phyloP scores from a whole-genome alignment of 148 eudicot species.

The Amaranthus palmeri region DNA sequence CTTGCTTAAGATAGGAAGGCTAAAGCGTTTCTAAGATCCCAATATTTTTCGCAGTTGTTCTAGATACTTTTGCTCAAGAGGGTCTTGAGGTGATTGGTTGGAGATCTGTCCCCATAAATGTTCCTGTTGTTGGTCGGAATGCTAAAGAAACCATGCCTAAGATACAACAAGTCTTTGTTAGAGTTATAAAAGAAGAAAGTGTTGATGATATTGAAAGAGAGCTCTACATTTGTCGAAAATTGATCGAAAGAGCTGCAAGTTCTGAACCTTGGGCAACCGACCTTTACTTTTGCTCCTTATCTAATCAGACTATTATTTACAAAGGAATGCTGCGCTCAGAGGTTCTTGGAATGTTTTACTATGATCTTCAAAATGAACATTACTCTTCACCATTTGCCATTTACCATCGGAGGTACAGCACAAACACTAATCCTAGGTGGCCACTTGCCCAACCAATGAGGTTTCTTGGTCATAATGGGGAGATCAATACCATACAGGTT shows the following conservation, averaged over 20 bases:
- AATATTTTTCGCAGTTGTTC: slow-evolving; percentile 46
- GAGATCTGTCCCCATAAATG: slow-evolving; percentile 86
- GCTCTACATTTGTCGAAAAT: slow-evolving; percentile 81
- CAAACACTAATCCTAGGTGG: slow-evolving; percentile 99
- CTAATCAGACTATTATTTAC: slow-evolving; percentile 92
- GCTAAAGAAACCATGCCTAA: slow-evolving; percentile 97
- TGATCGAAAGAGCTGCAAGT: slow-evolving; percentile 72
- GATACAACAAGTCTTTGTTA: slow-evolving; percentile 85
- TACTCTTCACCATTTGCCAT: slow-evolving; percentile 89
- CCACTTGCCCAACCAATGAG: slow-evolving; percentile 99
- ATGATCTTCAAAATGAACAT: slow-evolving; percentile 70
- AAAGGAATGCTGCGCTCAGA: slow-evolving; percentile 99
- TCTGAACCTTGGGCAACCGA: slow-evolving; percentile 80
- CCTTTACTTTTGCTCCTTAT: slow-evolving; percentile 91
- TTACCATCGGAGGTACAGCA: slow-evolving; percentile 96
- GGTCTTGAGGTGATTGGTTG: slow-evolving; percentile 97
- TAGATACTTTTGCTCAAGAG: slow-evolving; percentile 65
- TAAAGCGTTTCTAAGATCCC: slow-evolving; percentile 2
- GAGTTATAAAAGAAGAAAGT: slow-evolving; percentile 66
- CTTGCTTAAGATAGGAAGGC: neutral
- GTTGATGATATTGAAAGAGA: slow-evolving; percentile 94
- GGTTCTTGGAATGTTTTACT: slow-evolving; percentile 83
- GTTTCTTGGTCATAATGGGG: slow-evolving; percentile 99
- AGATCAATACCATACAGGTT: slow-evolving; percentile 99
- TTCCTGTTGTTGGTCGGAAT: slow-evolving; percentile 71